Percentiles rank a stretch among this genome's conserved stretches.
These are phyloP conservation scores for Medakamo hakoo DNA, from an alignment of 139 green algal genomes.

Conservation along the genomic window DNA sequence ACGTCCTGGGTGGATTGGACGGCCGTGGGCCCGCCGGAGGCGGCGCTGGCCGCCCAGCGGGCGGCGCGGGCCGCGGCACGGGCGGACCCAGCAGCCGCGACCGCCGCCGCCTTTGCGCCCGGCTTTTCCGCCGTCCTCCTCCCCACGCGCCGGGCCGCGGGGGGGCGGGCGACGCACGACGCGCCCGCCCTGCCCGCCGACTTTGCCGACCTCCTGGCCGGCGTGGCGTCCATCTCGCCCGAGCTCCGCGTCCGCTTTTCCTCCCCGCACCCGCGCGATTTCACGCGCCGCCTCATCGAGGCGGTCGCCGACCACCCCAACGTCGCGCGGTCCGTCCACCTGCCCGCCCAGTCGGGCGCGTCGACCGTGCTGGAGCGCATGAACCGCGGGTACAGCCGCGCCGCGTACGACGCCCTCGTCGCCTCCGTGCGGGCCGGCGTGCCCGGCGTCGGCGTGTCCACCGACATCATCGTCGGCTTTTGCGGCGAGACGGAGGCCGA, in stretches of 20 bases:
- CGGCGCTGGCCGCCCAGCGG: not conserved
- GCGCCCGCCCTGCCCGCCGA: not conserved
- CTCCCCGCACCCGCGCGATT: constrained; percentile 79
- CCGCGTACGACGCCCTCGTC: constrained; percentile 73
- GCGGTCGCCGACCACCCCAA: constrained; percentile 51
- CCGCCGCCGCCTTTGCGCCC: constrained; percentile 5
- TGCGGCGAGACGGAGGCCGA: constrained; percentile 78
- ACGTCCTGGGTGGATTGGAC: constrained; percentile 65
- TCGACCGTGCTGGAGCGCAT: constrained; percentile 53
- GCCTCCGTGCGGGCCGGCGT: constrained; percentile 27
- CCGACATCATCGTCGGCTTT: constrained; percentile 81
- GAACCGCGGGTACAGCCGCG: constrained; percentile 60
- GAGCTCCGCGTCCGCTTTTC: constrained; percentile 87
- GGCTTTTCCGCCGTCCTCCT: no score
- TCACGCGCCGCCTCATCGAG: constrained; percentile 50
- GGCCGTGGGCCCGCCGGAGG: not conserved
- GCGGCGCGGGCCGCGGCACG: not conserved
- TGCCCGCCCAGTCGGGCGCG: constrained; percentile 76
- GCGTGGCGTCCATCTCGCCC: constrained; percentile 41
- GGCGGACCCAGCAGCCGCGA: not conserved
- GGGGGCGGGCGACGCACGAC: not conserved
- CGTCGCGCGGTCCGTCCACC: constrained; percentile 73
- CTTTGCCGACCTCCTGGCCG: constrained; percentile 69
- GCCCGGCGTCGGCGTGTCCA: constrained; percentile 54
- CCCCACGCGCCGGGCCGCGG: no score